Evolutionary conservation across 805 yeast genomes (phyloP).

Genomic region (Metschnikowia corniflorae): DNA sequence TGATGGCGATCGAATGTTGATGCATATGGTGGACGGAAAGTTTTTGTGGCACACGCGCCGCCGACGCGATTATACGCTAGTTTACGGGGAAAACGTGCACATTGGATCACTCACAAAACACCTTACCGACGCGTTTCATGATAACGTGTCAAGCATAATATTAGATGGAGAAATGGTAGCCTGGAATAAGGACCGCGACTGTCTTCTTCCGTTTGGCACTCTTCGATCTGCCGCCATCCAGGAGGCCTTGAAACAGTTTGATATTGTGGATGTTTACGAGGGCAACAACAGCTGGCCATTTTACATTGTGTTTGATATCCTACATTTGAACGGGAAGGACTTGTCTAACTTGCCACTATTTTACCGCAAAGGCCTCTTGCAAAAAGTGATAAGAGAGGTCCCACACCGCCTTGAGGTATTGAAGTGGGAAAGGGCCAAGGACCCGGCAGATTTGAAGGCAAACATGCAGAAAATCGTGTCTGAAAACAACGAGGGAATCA

Average conservation of each 20-base stretch:
- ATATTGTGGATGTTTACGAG: slow-evolving; percentile 20
- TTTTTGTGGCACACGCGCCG: slow-evolving; percentile 60
- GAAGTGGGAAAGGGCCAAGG: slow-evolving; percentile 34
- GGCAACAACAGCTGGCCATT: slow-evolving; percentile 45
- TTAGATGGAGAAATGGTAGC: slow-evolving; percentile 95
- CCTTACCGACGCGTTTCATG: slow-evolving; percentile 40
- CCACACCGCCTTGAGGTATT: slow-evolving; percentile 51
- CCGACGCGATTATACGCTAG: slow-evolving; percentile 66
- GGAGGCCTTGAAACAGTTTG: slow-evolving; percentile 41
- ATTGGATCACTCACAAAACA: slow-evolving; percentile 55
- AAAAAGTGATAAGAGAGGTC: slow-evolving; percentile 42
- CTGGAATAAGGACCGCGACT: slow-evolving; percentile 57
- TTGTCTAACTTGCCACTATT: slow-evolving; percentile 52
- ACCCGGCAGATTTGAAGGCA: slow-evolving; percentile 50
- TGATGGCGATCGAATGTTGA: slow-evolving; percentile 86
- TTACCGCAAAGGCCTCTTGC: slow-evolving; percentile 53
- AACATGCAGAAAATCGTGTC: slow-evolving; percentile 58
- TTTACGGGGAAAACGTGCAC: slow-evolving; percentile 56
- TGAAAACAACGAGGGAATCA: slow-evolving; percentile 74
- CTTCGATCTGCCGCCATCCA: slow-evolving; percentile 67
- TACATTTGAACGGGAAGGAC: slow-evolving; percentile 64
- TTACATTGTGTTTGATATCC: slow-evolving; percentile 67
- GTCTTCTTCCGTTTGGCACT: slow-evolving; percentile 74
- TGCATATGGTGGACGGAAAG: slow-evolving; percentile 50
- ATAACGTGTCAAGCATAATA: slow-evolving; percentile 38